Conservation (phyloP, 2,329 filamentous ascomycete species). For the Paraphaeosphaeria minitans region DNA sequence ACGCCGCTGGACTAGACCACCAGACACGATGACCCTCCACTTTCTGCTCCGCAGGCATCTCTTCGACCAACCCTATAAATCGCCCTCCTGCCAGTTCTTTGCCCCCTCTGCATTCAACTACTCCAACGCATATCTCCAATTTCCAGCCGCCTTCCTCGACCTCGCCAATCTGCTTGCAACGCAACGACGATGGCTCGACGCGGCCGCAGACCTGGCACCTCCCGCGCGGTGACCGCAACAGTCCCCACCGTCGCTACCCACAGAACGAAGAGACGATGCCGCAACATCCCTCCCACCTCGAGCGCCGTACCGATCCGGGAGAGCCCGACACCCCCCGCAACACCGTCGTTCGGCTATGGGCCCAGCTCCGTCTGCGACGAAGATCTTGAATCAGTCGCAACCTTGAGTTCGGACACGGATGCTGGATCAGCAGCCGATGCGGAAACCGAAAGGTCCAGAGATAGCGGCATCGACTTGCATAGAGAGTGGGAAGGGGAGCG, state of each 20-base stretch:
- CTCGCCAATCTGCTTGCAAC: no score
- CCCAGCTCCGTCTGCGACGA: slow-evolving; percentile 3
- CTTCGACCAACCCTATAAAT: no score
- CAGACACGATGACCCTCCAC: no score
- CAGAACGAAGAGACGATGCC: not conserved
- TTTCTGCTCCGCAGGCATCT: no score
- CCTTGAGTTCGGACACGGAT: not conserved
- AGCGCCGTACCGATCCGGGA: not conserved
- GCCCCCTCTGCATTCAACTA: no score
- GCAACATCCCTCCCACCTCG: not conserved
- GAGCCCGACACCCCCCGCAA: not conserved
- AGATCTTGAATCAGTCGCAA: slow-evolving; percentile 3
- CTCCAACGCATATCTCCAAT: no score
- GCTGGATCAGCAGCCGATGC: not conserved
- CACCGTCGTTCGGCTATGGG: not conserved
- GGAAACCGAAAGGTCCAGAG: not conserved
- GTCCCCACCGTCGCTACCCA: not conserved
- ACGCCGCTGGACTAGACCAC: no score
- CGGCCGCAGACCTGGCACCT: not conserved
- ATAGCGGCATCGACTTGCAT: not conserved
- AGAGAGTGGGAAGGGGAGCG: slow-evolving; percentile 2
- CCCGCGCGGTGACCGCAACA: not conserved
- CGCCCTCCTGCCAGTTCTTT: no score
- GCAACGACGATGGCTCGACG: no score
- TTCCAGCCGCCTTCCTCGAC: no score